Percentiles rank a stretch among this genome's conserved stretches.
phyloP scores from a whole-genome alignment of 108 stramenopile species.

The Cyclotella baltica region DNA sequence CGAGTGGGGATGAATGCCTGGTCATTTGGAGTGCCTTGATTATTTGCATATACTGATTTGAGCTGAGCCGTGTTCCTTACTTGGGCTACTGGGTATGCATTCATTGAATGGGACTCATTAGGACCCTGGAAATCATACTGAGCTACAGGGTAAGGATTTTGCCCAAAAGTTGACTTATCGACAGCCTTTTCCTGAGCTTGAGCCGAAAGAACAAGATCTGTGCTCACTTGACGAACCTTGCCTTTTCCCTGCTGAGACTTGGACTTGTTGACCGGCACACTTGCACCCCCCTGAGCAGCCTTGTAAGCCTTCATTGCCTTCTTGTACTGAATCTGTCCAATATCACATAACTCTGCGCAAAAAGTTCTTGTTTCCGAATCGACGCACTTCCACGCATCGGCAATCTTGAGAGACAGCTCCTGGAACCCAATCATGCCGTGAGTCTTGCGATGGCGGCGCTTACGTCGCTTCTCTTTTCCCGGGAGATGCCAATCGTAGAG shows the following conservation, averaged over 20 bases:
- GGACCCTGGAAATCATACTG: too few species aligned
- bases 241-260: neutral
- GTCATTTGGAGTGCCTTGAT: neutral
- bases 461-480: conserved; percentile 21
- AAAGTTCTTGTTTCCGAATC: conserved; percentile 38
- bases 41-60: neutral
- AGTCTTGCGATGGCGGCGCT: conserved; percentile 61
- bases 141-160: too few species aligned
- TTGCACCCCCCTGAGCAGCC: too few species aligned
- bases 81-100: too few species aligned
- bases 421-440: conserved; percentile 77
- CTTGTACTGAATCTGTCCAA: conserved; percentile 55
- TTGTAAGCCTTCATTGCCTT: conserved; percentile 21
- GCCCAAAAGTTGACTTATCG: too few species aligned
- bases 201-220: too few species aligned
- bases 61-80: neutral
- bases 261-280: neutral
- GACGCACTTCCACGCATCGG: conserved; percentile 51
- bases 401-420: conserved; percentile 63
- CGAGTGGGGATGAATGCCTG: neutral
- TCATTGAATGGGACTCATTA: too few species aligned
- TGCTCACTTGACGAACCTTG: neutral
- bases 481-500: conserved; percentile 30
- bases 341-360: conserved; percentile 48
- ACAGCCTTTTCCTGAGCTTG: too few species aligned